Evolutionary conservation across 345 rosid genomes (phyloP).

Genomic region (Arabidopsis suecica): DNA sequence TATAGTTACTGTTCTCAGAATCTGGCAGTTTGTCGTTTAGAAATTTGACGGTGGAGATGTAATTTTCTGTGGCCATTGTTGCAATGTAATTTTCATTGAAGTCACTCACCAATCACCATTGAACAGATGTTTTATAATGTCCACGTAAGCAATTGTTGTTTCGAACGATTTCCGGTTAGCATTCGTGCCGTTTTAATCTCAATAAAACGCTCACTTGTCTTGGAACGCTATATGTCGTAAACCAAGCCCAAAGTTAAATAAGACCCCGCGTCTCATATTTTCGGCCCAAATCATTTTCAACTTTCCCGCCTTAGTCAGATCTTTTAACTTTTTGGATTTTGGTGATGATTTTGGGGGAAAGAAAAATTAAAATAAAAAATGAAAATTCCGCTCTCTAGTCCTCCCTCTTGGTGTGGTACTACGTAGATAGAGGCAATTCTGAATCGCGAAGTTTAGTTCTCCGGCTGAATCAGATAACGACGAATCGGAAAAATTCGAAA

Average conservation of each 20-base stretch:
- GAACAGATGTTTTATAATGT: conserved; percentile 9
- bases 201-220: conserved; percentile 3
- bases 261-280: not conserved
- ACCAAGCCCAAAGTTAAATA: conserved; percentile 3
- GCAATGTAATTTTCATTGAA: not conserved
- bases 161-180: not conserved
- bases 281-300: conserved; percentile 31
- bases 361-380: not conserved
- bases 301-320: conserved; percentile 33
- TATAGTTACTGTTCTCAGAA: conserved; percentile 8
- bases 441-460: not conserved
- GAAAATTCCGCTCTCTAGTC: not conserved
- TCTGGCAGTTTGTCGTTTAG: not conserved
- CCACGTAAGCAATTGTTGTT: not conserved
- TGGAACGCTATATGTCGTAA: conserved; percentile 1
- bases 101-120: too few species aligned
- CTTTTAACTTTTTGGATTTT: conserved; percentile 17
- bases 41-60: not conserved
- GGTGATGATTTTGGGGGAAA: not conserved
- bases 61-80: conserved; percentile 21
- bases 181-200: not conserved
- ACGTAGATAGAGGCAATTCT: not conserved
- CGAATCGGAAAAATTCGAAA: conserved; percentile 3
- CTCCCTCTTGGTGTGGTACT: not conserved
- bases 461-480: not conserved